These are phyloP conservation scores for Falciphora oryzae DNA, from an alignment of 2,329 filamentous ascomycete genomes.

Conservation along the genomic window DNA sequence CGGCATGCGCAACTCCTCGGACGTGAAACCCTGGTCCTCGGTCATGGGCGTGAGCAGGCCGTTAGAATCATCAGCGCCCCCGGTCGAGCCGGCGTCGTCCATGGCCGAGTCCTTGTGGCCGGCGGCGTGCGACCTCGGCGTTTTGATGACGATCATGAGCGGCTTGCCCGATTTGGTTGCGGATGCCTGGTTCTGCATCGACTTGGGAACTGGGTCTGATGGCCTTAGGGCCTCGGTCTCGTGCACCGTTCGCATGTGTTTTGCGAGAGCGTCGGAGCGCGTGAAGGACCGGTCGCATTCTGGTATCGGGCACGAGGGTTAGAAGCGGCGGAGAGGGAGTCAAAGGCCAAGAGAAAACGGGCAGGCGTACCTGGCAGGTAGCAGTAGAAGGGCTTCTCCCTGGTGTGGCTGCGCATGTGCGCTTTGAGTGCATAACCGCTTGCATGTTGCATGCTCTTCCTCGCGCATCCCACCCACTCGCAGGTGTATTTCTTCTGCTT, in stretches of 20 bases:
- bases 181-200: constrained; percentile 44
- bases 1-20: constrained; percentile 56
- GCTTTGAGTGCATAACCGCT: constrained; percentile 94
- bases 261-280: constrained; percentile 87
- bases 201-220: constrained; percentile 67
- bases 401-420: constrained; percentile 95
- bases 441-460: constrained; percentile 87
- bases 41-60: constrained; percentile 46
- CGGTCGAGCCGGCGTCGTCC: constrained; percentile 16
- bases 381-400: constrained; percentile 98
- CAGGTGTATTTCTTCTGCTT: constrained; percentile 97
- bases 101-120: constrained; percentile 45
- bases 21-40: constrained; percentile 56
- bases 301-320: constrained; percentile 30
- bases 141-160: constrained; percentile 60
- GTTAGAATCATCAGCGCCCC: constrained; percentile 43
- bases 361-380: constrained; percentile 70
- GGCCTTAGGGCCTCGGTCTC: constrained; percentile 91
- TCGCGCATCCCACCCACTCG: constrained; percentile 85
- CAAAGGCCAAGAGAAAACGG: not conserved
- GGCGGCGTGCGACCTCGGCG: constrained; percentile 49
- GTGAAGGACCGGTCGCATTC: constrained; percentile 98
- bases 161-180: constrained; percentile 41
- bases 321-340: not conserved
- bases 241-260: constrained; percentile 98